Evolutionary conservation across 176 grass and related monocot genomes (phyloP).

Genomic region (Microstegium vimineum): DNA sequence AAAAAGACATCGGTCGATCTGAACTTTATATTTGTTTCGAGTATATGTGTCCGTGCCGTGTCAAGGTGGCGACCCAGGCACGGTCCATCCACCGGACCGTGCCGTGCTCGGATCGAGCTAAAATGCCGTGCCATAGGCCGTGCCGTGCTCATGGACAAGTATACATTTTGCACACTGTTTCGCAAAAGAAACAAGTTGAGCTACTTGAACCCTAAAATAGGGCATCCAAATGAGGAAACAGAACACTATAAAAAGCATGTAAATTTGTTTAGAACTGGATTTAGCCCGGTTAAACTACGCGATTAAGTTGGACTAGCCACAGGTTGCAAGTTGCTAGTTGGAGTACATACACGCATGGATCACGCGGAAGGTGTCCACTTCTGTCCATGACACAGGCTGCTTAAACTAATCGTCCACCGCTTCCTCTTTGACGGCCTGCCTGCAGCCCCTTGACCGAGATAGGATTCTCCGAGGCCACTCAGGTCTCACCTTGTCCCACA

Average conservation of each 20-base stretch:
- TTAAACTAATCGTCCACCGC: conserved; percentile 30
- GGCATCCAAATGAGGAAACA: not conserved
- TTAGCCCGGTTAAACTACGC: not conserved
- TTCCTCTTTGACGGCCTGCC: conserved; percentile 35
- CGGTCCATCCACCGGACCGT: too few relatives aligned
- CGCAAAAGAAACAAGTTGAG: not conserved
- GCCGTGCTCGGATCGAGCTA: too few relatives aligned
- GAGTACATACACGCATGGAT: conserved; percentile 15
- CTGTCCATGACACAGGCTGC: conserved; percentile 21
- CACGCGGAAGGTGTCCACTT: conserved; percentile 31
- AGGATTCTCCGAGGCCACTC: not conserved
- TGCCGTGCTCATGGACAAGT: too few relatives aligned
- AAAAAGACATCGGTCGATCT: not conserved
- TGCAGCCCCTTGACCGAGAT: not conserved
- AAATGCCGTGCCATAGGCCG: too few relatives aligned
- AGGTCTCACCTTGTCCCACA: too few relatives aligned
- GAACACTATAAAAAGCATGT: not conserved
- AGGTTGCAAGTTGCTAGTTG: not conserved
- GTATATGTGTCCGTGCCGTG: too few relatives aligned
- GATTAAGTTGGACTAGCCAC: not conserved
- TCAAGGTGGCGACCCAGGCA: too few relatives aligned
- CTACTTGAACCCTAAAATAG: not conserved
- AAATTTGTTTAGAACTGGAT: not conserved
- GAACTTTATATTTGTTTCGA: not conserved
- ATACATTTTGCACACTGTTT: not conserved